Evolutionary conservation across 306 rosid species (phyloP), one percentile per base, ranked within the genome.

Genomic region (Vigna nakashimae): DNA sequence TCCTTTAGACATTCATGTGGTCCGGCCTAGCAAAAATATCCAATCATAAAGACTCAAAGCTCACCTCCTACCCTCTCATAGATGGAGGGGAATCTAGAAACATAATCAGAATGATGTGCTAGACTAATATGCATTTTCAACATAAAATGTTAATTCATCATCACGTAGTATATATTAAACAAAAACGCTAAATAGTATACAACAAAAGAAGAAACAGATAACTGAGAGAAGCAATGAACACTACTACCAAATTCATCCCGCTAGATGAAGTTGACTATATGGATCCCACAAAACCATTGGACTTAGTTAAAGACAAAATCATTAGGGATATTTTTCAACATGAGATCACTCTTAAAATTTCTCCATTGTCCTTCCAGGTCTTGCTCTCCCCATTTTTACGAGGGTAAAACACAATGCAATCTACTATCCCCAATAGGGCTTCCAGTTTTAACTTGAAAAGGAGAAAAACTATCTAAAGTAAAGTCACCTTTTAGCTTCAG

Each of bases 1-100:
- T 87, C 93, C 82, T 92, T 86, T 64, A 90, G 86, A 81, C 82
- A 83, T 67, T 92, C 96, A 76, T 86, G 76, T 60, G 97, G 96
- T 49, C 91, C 93, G 24, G 92, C 93, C 97, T 92, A 78, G 56
- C 36, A 67, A 68, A 28, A 76, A 51, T 16, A 18, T 59, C 62
- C 49, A 59, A 79, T 80, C 65, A 76, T 32, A 8, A 34, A 65
- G 75, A 65, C 22, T 55, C 14, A 46, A 20, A 50, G 55, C 40
- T 81, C 63, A 77, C 53, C 58, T 78, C 73, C 43, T 40, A 79
- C 15, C 52, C 53, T 81, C 28, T 62, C 67, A 26, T 59, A 51
- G 6, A 66, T 38, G 34, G 46, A 66, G 53, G 56, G 63, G 58
- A 38, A 70, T 71, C 62, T 65, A 16, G 16, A 69, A 51, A 62